A percentile compares a stretch with the other conserved stretches of the same genome.
These are phyloP conservation scores for Picea abies DNA, from an alignment of 83 land plant genomes.

Conservation along the genomic window DNA sequence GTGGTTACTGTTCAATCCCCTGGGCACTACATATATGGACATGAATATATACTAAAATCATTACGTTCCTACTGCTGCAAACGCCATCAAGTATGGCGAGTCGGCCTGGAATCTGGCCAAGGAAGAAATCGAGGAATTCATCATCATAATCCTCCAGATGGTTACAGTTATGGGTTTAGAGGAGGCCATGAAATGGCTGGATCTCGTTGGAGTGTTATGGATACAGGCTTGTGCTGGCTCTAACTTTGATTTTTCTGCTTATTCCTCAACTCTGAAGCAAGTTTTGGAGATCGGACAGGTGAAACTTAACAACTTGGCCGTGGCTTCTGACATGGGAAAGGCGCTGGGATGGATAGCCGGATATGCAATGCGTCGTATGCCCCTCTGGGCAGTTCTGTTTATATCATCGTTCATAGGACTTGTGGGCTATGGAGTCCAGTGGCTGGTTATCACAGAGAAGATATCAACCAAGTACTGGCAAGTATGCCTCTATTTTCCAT, in stretches of 20 bases:
- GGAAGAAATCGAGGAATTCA: too few relatives aligned
- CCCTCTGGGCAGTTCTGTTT: constrained; percentile 52
- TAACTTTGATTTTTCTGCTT: constrained; percentile 65
- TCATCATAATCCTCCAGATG: too few relatives aligned
- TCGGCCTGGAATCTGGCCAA: too few relatives aligned
- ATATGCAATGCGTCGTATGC: constrained; percentile 41
- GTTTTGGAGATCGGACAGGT: constrained; percentile 62
- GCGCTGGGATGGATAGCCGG: constrained; percentile 68
- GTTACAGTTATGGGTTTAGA: too few relatives aligned
- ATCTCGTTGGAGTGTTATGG: constrained; percentile 67
- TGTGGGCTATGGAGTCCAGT: constrained; percentile 66
- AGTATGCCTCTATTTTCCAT: neutral
- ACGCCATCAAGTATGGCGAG: too few relatives aligned
- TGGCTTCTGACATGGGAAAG: constrained; percentile 81
- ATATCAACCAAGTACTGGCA: neutral
- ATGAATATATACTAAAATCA: too few relatives aligned
- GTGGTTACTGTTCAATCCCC: too few relatives aligned
- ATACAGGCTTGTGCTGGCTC: constrained; percentile 74
- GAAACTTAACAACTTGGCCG: constrained; percentile 71
- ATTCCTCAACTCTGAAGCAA: constrained; percentile 63
- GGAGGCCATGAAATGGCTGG: constrained; percentile 59
- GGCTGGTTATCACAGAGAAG: constrained; percentile 31
- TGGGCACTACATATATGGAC: too few relatives aligned
- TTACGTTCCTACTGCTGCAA: too few relatives aligned
- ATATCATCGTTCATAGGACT: constrained; percentile 49